A percentile compares a stretch with the other conserved stretches of the same genome.
Conservation (phyloP, 2,329 filamentous ascomycete species). For the Phialophora expanda region DNA sequence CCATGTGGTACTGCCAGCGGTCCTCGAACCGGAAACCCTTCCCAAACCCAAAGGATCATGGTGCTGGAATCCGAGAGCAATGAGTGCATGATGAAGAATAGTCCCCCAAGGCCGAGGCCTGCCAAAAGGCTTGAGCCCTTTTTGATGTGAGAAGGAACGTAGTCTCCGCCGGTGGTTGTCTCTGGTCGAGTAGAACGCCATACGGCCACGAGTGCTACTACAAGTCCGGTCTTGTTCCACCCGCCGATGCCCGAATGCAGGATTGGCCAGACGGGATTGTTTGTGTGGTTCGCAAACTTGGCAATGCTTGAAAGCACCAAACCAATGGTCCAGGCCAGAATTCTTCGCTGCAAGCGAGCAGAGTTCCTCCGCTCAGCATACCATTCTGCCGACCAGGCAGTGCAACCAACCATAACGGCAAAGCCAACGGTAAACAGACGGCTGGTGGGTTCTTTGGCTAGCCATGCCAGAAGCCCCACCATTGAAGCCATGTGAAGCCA, state of each 20-base stretch:
- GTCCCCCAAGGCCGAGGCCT: conserved; percentile 76
- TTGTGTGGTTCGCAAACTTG: conserved; percentile 92
- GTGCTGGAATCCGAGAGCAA: conserved; percentile 96
- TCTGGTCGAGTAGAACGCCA: conserved; percentile 74
- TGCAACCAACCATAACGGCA: conserved; percentile 76
- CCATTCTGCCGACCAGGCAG: conserved; percentile 83
- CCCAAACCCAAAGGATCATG: conserved; percentile 99
- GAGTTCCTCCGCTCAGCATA: conserved; percentile 77
- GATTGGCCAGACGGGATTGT: conserved; percentile 96
- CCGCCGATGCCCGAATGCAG: conserved; percentile 90
- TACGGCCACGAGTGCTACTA: conserved; percentile 75
- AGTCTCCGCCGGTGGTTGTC: conserved; percentile 57
- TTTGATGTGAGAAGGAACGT: conserved; percentile 58
- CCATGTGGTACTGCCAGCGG: conserved; percentile 90
- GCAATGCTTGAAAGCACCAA: conserved; percentile 82
- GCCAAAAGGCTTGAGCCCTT: conserved; percentile 73
- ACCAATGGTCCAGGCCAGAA: conserved; percentile 80
- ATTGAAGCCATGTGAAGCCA: conserved; percentile 77
- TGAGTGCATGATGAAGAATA: conserved; percentile 90
- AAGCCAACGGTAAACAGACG: conserved; percentile 83
- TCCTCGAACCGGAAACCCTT: conserved; percentile 88
- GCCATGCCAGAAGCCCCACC: conserved; percentile 77
- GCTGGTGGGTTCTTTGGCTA: conserved; percentile 71
- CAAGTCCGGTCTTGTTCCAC: conserved; percentile 83
- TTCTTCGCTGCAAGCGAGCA: conserved; percentile 76